A percentile compares a stretch with the other conserved stretches of the same genome.
Conservation (phyloP, 495 filamentous ascomycete species). For the Durotheca rogersii region DNA sequence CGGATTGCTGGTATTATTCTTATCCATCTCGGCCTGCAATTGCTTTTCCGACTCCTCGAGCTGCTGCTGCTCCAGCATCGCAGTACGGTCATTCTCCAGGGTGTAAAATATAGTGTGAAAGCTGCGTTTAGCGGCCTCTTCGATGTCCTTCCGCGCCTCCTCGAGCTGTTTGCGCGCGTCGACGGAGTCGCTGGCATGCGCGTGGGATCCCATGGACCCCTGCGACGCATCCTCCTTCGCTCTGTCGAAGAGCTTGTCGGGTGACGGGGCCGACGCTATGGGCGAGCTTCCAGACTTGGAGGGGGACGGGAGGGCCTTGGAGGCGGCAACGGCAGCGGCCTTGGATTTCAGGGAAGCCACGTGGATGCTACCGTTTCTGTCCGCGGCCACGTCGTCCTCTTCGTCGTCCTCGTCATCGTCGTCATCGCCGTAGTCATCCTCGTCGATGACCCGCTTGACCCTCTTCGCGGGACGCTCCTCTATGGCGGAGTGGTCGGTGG, state of each 20-base stretch:
- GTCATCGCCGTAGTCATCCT: conserved; percentile 81
- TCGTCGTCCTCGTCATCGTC: conserved; percentile 68
- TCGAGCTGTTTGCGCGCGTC: conserved; percentile 91
- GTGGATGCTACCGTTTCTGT: conserved; percentile 29
- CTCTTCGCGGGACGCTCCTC: conserved; percentile 51
- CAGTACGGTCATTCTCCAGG: conserved; percentile 87
- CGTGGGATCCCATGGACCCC: conserved; percentile 38
- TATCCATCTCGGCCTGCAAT: conserved; percentile 90
- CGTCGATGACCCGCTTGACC: conserved; percentile 61
- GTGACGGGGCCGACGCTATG: conserved; percentile 53
- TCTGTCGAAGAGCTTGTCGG: conserved; percentile 50
- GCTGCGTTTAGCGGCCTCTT: conserved; percentile 83
- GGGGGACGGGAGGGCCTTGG: conserved; percentile 52
- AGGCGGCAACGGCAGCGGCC: conserved; percentile 40
- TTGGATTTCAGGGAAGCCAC: conserved; percentile 64
- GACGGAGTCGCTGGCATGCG: conserved; percentile 67
- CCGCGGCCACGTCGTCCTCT: conserved; percentile 47
- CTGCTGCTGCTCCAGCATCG: conserved; percentile 96
- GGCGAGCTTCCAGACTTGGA: conserved; percentile 61
- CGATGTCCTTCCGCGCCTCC: conserved; percentile 88
- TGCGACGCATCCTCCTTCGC: conserved; percentile 42
- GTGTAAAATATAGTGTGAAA: conserved; percentile 94
- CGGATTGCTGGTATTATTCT: conserved; percentile 51
- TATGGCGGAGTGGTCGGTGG: conserved; percentile 50
- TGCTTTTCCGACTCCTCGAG: conserved; percentile 95